Percentiles rank a stretch among this genome's conserved stretches.
Conservation (phyloP, 2,329 filamentous ascomycete genomes). For the Xylaria sp. region DNA sequence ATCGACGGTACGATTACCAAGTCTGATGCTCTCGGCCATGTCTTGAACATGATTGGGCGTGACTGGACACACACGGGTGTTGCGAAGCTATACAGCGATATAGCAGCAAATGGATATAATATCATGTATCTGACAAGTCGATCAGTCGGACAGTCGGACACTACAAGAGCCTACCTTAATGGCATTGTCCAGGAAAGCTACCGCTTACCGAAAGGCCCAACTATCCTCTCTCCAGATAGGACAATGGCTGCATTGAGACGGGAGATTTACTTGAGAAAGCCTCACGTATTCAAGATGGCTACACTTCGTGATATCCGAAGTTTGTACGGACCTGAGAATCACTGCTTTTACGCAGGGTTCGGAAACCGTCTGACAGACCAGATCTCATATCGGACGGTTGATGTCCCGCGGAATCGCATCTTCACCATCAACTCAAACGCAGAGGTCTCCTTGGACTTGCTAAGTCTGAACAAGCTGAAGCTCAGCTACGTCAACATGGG, state of each 20-base stretch:
- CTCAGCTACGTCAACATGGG: constrained; percentile 97
- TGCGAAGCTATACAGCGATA: constrained; percentile 96
- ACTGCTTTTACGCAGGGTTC: constrained; percentile 96
- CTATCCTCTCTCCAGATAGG: constrained; percentile 93
- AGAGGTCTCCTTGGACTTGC: constrained; percentile 89
- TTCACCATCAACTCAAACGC: constrained; percentile 99
- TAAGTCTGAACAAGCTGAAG: constrained; percentile 93
- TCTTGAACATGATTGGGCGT: constrained; percentile 94
- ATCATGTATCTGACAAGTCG: constrained; percentile 97
- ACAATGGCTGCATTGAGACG: constrained; percentile 92
- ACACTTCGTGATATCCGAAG: constrained; percentile 93
- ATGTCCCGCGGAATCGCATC: constrained; percentile 92
- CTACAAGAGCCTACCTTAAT: constrained; percentile 86
- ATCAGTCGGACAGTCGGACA: constrained; percentile 93
- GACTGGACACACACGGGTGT: constrained; percentile 99
- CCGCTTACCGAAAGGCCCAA: constrained; percentile 86
- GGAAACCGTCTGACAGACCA: constrained; percentile 97
- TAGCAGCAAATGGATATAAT: constrained; percentile 95
- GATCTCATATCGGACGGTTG: constrained; percentile 93
- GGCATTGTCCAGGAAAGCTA: constrained; percentile 90
- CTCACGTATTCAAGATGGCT: constrained; percentile 99
- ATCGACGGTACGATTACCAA: constrained; percentile 99
- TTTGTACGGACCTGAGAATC: constrained; percentile 79
- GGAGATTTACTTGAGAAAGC: constrained; percentile 94
- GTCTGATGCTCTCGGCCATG: constrained; percentile 92